Conservation (phyloP, 768 basidiomycete genomes). For the Rickenella mellea region DNA sequence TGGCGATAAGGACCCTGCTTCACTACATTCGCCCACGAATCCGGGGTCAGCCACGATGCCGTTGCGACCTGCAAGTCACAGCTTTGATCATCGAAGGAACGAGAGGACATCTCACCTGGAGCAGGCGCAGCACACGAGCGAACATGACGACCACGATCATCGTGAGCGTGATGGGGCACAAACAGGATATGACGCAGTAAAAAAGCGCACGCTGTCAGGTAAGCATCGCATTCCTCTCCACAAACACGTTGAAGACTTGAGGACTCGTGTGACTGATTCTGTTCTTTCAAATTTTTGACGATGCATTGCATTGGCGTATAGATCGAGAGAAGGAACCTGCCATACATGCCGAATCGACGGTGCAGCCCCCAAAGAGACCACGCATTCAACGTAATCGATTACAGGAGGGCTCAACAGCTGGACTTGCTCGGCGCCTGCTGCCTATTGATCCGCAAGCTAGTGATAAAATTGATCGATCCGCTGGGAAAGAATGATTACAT, state of each 20-base stretch:
- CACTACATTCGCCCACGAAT: conserved; percentile 30
- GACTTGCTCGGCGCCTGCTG: conserved; percentile 46
- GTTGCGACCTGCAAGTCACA: conserved; percentile 22
- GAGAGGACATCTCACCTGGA: conserved; percentile 6
- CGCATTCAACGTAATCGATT: conserved; percentile 49
- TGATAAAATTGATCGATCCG: conserved; percentile 42
- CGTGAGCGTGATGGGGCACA: no score
- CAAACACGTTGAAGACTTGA: no score
- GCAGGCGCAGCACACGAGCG: conserved; percentile 19
- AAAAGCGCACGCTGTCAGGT: conserved; percentile 69
- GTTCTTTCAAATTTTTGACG: no score
- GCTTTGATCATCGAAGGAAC: conserved; percentile 5
- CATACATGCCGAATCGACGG: conserved; percentile 25
- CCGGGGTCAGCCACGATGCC: conserved; percentile 33
- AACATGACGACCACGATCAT: conserved; percentile 58
- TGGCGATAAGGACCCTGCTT: conserved; percentile 46
- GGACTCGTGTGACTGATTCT: no score
- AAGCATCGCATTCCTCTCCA: conserved; percentile 16
- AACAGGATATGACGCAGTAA: no score
- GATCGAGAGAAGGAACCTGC: conserved; percentile 56
- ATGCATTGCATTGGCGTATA: conserved; percentile 19
- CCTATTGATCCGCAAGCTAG: conserved; percentile 54
- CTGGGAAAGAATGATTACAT: conserved; percentile 46
- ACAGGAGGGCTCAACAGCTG: no score
- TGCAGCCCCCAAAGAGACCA: conserved; percentile 48